Evolutionary conservation across 129 eudicot genomes (phyloP), one percentile per base, ranked within the genome.

Genomic region (Pulicaria dysenterica): DNA sequence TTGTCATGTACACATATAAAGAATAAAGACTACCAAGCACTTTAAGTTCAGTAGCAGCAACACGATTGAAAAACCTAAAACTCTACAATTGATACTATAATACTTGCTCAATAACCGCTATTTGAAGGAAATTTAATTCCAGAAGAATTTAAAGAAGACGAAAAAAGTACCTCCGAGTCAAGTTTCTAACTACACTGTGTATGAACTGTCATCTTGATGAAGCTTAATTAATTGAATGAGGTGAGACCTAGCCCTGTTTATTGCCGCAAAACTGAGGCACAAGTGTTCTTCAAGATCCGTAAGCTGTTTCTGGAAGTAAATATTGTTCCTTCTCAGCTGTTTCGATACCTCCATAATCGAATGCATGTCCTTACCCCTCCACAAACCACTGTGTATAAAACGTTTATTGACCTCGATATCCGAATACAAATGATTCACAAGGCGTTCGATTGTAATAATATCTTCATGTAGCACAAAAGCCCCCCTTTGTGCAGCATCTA

Each of bases 231-330:
- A 83, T 36, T 85, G 81, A 13, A 93, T 83, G 7, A 93, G 90
- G 17, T 69, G 84, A 57, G 79, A 15, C 77, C 98, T 82, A 9
- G 92, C 88, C 39, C 90, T 83, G 67, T 93, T 93, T 11, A 89
- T 93, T 44, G 90, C 90, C 64, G 90, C 87, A 60, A 93, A 93
- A 74, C 98, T 87, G 8, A 89, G 92, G 24, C 93, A 87, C 76
- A 93, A 67, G 73, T 89, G 91, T 31, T 87, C 96, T 71, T 89
- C 92, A 15, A 93, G 96, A 78, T 85, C 94, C 1, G 69, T 75
- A 17, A 93, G 87, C 81, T 90, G 92, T 53, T 76, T 49, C 2
- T 77, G 77, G 67, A 87, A 79, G 80, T 76, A 85, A 2, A 63
- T 47, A 62, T 80, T 82, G 19, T 83, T 85, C 77, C 84, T 89